phyloP scores from a whole-genome alignment of 345 rosid genomes.

The Physaria fendleri region DNA sequence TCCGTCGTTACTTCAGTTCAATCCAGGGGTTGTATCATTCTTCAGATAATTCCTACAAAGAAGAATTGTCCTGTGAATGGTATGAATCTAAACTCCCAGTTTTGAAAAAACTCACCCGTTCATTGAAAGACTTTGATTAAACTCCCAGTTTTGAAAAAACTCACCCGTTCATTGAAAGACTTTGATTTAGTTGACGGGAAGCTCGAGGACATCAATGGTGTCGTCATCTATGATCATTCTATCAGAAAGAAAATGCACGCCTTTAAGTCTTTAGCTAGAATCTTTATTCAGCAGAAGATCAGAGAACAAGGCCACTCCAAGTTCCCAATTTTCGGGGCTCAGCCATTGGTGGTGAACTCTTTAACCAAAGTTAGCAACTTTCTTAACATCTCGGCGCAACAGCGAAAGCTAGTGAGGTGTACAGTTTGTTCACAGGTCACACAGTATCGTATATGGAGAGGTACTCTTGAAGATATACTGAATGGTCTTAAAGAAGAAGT shows the following conservation, averaged over 20 bases:
- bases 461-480: slow-evolving; percentile 51
- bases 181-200: slow-evolving; percentile 54
- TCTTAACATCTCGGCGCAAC: slow-evolving; percentile 63
- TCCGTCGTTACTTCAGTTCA: slow-evolving; percentile 29
- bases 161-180: slow-evolving; percentile 35
- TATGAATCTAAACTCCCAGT: slow-evolving; percentile 41
- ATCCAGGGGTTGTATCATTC: slow-evolving; percentile 30
- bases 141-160: slow-evolving; percentile 40
- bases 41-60: slow-evolving; percentile 32
- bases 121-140: slow-evolving; percentile 43
- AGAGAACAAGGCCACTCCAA: slow-evolving; percentile 18
- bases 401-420: slow-evolving; percentile 53
- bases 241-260: slow-evolving; percentile 38
- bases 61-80: slow-evolving; percentile 36
- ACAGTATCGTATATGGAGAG: slow-evolving; percentile 61
- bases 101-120: slow-evolving; percentile 38
- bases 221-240: slow-evolving; percentile 40
- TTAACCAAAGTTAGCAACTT: slow-evolving; percentile 48
- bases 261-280: slow-evolving; percentile 58
- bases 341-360: slow-evolving; percentile 47
- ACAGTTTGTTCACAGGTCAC: slow-evolving; percentile 65
- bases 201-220: slow-evolving; percentile 40
- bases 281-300: slow-evolving; percentile 45
- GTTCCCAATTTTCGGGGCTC: slow-evolving; percentile 32
- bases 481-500: slow-evolving; percentile 52